These are phyloP conservation scores for Gnomoniopsis smithogilvyi DNA, from an alignment of 2,329 filamentous ascomycete species.

Conservation along the genomic window DNA sequence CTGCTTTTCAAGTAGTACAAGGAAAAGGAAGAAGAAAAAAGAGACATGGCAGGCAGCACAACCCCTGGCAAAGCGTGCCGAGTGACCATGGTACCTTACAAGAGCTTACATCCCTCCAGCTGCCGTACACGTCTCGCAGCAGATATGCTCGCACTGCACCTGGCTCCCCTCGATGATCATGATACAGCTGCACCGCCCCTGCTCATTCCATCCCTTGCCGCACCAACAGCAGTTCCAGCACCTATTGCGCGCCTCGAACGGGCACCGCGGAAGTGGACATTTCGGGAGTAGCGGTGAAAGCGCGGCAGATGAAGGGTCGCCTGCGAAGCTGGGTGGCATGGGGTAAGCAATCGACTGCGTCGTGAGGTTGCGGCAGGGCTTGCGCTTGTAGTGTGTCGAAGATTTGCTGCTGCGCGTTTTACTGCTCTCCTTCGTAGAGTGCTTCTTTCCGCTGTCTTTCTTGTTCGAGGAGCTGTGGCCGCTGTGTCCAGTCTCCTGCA, in stretches of 20 bases:
- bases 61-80: no score
- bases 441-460: constrained; percentile 1
- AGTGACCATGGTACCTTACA: no score
- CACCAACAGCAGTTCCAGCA: constrained; percentile 57
- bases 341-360: constrained; percentile 44
- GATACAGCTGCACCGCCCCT: constrained; percentile 47
- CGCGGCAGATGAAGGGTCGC: constrained; percentile 25
- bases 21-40: no score
- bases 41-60: no score
- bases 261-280: constrained; percentile 45
- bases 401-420: constrained; percentile 14
- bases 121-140: constrained; percentile 47
- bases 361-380: constrained; percentile 40
- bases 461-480: constrained; percentile 20
- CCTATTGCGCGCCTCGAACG: constrained; percentile 46
- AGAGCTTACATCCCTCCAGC: constrained; percentile 24
- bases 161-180: constrained; percentile 49
- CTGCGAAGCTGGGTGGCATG: constrained; percentile 41
- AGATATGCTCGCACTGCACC: constrained; percentile 52
- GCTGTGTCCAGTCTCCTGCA: neutral
- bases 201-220: constrained; percentile 49
- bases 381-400: constrained; percentile 24
- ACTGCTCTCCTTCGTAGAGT: constrained; percentile 17
- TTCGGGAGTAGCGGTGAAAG: constrained; percentile 32
- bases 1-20: no score